Evolutionary conservation across 2,329 filamentous ascomycete species (phyloP).

Genomic region (Fusarium coffeatum): DNA sequence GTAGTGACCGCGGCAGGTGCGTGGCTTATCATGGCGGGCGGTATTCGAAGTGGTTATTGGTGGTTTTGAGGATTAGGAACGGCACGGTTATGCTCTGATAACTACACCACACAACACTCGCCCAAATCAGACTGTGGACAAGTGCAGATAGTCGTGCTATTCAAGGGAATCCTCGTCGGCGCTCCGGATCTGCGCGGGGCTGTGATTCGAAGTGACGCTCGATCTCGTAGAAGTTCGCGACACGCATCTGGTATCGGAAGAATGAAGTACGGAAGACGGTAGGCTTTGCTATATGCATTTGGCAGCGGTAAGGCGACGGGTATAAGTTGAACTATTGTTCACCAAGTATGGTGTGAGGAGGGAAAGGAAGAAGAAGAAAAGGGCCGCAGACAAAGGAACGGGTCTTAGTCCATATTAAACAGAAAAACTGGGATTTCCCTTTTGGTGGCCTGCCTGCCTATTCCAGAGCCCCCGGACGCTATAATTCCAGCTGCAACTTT

Average conservation of each 20-base stretch:
- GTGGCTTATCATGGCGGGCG: constrained; percentile 58
- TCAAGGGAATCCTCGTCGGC: constrained; percentile 66
- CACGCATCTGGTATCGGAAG: constrained; percentile 69
- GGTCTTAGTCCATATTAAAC: constrained; percentile 35
- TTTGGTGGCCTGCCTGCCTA: constrained; percentile 39
- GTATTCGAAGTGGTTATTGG: constrained; percentile 25
- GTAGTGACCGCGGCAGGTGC: constrained; percentile 64
- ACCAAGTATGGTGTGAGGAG: constrained; percentile 47
- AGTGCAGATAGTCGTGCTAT: constrained; percentile 41
- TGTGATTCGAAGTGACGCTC: constrained; percentile 63
- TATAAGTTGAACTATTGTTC: constrained; percentile 34
- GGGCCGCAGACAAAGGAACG: constrained; percentile 28
- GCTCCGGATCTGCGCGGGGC: constrained; percentile 68
- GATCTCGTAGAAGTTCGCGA: constrained; percentile 59
- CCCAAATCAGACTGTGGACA: constrained; percentile 25
- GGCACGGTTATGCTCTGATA: constrained; percentile 36
- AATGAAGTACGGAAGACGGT: constrained; percentile 59
- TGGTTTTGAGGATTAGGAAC: constrained; percentile 7
- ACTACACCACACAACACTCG: constrained; percentile 37
- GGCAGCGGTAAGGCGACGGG: constrained; percentile 45
- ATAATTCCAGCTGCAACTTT: constrained; percentile 21
- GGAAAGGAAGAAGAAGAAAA: constrained; percentile 33
- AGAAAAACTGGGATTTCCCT: constrained; percentile 26
- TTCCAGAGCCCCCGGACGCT: constrained; percentile 22
- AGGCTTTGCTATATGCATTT: constrained; percentile 68